Evolutionary conservation across 352 stramenopile genomes (phyloP), one percentile per base, ranked within the genome.

Genomic region (Vaucheria bursata): DNA sequence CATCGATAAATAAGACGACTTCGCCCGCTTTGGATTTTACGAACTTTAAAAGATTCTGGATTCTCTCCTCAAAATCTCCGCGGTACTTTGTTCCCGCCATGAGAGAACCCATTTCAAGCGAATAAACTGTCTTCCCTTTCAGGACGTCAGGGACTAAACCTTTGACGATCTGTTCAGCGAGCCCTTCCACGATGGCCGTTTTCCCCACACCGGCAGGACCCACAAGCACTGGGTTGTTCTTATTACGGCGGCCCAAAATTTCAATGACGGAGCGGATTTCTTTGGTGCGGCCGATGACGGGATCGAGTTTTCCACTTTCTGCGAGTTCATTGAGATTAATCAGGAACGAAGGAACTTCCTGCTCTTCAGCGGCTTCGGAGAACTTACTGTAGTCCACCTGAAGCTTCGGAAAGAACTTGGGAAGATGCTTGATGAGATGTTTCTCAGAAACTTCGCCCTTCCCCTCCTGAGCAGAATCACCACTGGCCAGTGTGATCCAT

Each of bases 1-100:
- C 45, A 59, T 59, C 45, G 25, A 59, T 59, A 59, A 59, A 59
- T 25, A 59, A 25, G 18, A 59, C 25, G 45, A 25, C 25, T 18
- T 59, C 25, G 45, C 12, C 12, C n/a, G n/a, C n/a, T n/a, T n/a
- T n/a, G n/a, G n/a, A n/a, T n/a, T n/a, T n/a, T n/a, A n/a, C n/a
- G n/a, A n/a, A n/a, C n/a, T n/a, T n/a, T n/a, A n/a, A n/a, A 18
- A 59, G 45, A 59, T 59, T 59, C 25, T 59, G 45, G 45, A 59
- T 18, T 18, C 45, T 18, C 45, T 59, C 45, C 45, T 59, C 45
- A 59, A 59, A 59, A 59, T 59, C 45, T 18, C 59, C 59, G 5
- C 59, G 5, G 34, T 69, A 69, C 34, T 69, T 69, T 12, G 59
- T 18, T 18, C 59, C 59, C 5, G 59, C 59, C 5, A 69, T 38